Base-by-base conservation (phyloP, 73 alveolate species). In the Symbiodinium pilosum region DNA sequence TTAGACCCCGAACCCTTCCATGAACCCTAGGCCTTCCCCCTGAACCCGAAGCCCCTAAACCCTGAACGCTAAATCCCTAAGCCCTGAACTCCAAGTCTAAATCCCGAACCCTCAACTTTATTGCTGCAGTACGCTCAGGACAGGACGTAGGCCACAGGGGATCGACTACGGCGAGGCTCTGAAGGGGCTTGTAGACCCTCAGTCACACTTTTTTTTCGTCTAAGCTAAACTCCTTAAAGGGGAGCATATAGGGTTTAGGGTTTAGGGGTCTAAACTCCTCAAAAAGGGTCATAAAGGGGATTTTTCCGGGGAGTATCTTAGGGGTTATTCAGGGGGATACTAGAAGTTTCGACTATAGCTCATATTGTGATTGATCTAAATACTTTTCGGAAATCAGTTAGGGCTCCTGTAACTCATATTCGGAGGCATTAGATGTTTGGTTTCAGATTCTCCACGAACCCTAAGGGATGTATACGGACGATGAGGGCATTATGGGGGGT, bases 141-240 rank as follows among this genome's bases (percentile, higher is more conserved):
- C 77, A 64, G 26, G 95, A 2, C 95, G 43, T 32, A 24, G 95
- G 18, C 95, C 95, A 88, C 16, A 59, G 18, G 21, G 95, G 87
- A 88, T 88, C 95, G 34, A 88, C 95, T 3, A 68, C 87, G 32
- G 95, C 95, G n/a, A 73, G 8, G 64, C 64, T 28, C 75, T 88
- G 95, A 44, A 88, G 42, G 3, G 95, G 95, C 32, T 21, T 64
- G 71, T 88, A 88, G 87, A 88, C 68, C 83, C 75, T 64, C 28
- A 0, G 1, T 32, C 41, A 36, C 69, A 52, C 69, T 18, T 20
- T 1, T 59, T 59, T 56, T 9, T 4, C 38, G 77, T 59, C 28
- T 4, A 59, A 9, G 39, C 34, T 59, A 16, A 7, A 36, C 16
- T 64, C 28, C 34, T 56, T 5, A 12, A 32, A 32, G 73, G 9